These are phyloP conservation scores for Waitea zeae DNA, from an alignment of 1,284 basidiomycete genomes.

Conservation along the genomic window DNA sequence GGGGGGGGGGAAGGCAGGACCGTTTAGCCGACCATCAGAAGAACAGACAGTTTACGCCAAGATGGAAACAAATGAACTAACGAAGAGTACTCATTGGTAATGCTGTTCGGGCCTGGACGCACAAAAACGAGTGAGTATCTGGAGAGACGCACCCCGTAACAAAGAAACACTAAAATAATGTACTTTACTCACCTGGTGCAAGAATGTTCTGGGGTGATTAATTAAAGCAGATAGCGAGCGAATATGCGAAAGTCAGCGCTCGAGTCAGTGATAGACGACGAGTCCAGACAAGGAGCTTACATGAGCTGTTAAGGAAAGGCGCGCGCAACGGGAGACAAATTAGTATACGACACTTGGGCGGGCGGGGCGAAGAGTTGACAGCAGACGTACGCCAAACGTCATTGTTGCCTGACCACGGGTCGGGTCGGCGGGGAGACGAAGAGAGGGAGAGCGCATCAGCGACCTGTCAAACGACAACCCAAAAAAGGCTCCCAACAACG, in stretches of 20 bases:
- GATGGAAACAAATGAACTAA: slow-evolving; percentile 17
- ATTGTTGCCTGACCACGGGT: slow-evolving; percentile 58
- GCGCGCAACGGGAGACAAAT: slow-evolving; percentile 5
- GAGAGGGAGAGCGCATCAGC: slow-evolving; percentile 5
- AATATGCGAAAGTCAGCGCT: slow-evolving; percentile 4
- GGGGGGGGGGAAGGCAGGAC: slow-evolving; percentile 67
- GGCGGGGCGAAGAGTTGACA: too few relatives aligned
- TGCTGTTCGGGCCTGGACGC: slow-evolving; percentile 52
- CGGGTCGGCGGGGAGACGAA: too few relatives aligned
- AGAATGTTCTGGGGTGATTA: slow-evolving; percentile 54
- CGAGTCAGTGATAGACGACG: slow-evolving; percentile 1
- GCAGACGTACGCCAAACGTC: slow-evolving; percentile 82
- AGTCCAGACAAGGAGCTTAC: slow-evolving; percentile 18
- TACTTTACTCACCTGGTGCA: slow-evolving; percentile 29
- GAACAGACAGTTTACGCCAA: neutral
- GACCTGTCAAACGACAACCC: slow-evolving; percentile 4
- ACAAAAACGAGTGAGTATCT: too few relatives aligned
- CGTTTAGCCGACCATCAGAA: slow-evolving; percentile 62
- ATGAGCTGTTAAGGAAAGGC: slow-evolving; percentile 29
- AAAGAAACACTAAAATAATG: neutral
- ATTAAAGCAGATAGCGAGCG: too few relatives aligned
- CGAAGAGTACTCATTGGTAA: slow-evolving; percentile 64
- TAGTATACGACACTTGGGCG: slow-evolving; percentile 15
- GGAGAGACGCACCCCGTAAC: slow-evolving; percentile 2
- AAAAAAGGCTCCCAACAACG: slow-evolving; percentile 9